A percentile compares a stretch with the other conserved stretches of the same genome.
These are phyloP conservation scores for Starmera quercuum DNA, from an alignment of 805 yeast species.

Conservation along the genomic window DNA sequence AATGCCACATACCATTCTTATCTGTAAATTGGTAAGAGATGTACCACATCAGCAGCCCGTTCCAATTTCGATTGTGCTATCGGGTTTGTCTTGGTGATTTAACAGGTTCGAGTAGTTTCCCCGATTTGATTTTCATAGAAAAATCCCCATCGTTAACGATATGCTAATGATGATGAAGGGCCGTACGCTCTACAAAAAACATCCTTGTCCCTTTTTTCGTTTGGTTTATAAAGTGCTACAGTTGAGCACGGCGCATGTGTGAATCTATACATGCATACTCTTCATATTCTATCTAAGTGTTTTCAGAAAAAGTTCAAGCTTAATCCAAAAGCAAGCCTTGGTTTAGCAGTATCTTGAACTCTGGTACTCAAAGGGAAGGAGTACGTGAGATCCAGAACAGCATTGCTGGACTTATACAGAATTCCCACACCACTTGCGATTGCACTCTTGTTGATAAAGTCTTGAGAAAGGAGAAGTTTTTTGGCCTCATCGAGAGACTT, in stretches of 20 bases:
- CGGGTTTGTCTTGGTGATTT: too few species aligned
- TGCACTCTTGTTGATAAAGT: slow-evolving; percentile 26
- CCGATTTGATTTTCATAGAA: too few species aligned
- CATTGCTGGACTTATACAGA: slow-evolving; percentile 43
- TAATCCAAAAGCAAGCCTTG: slow-evolving; percentile 50
- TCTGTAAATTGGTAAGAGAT: background rate
- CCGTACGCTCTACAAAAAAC: too few species aligned
- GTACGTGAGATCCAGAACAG: slow-evolving; percentile 47
- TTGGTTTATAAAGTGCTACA: too few species aligned
- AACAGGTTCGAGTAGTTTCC: too few species aligned
- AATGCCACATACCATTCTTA: background rate
- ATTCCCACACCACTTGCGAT: slow-evolving; percentile 45
- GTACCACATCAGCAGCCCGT: background rate
- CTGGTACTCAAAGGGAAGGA: slow-evolving; percentile 45
- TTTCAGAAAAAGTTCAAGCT: slow-evolving; percentile 31
- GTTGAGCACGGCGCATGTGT: too few species aligned
- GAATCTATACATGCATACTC: too few species aligned
- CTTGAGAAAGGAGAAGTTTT: slow-evolving; percentile 13
- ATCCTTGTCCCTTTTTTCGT: too few species aligned
- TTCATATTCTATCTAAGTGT: too few species aligned
- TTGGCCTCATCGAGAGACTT: slow-evolving; percentile 9
- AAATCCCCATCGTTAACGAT: too few species aligned
- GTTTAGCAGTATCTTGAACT: slow-evolving; percentile 35
- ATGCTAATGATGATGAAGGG: too few species aligned
- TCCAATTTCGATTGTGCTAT: too few species aligned